These are phyloP conservation scores for Moesziomyces parantarcticus DNA, from an alignment of 1,284 basidiomycete genomes.

Conservation along the genomic window DNA sequence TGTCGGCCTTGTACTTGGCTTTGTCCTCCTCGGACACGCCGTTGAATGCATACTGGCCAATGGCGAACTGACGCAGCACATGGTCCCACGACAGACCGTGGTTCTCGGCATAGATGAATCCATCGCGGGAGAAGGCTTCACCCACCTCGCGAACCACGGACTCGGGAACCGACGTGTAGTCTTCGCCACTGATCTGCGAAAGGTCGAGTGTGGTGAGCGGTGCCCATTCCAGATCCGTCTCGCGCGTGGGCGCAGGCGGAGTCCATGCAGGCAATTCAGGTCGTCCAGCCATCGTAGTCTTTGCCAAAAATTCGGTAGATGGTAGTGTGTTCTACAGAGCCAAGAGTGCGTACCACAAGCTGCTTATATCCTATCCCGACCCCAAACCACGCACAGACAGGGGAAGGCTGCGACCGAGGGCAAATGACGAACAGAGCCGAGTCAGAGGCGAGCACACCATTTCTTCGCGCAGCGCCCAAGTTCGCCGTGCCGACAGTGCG, in stretches of 20 bases:
- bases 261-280: constrained; percentile 57
- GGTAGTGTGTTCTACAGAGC: too few species aligned
- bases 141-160: constrained; percentile 57
- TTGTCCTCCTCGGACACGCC: constrained; percentile 58
- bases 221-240: constrained; percentile 64
- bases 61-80: constrained; percentile 64
- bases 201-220: constrained; percentile 64
- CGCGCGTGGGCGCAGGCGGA: constrained; percentile 53
- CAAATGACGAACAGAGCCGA: not conserved
- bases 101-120: constrained; percentile 66
- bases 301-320: not conserved
- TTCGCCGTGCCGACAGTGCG: too few species aligned
- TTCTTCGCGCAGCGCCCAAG: not conserved
- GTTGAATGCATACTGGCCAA: constrained; percentile 65
- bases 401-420: too few species aligned
- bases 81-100: constrained; percentile 62
- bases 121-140: constrained; percentile 56
- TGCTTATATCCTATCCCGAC: too few species aligned
- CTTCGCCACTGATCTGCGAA: constrained; percentile 54
- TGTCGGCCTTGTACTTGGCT: constrained; percentile 60
- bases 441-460: not conserved
- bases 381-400: too few species aligned
- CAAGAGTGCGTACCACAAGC: too few species aligned
- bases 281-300: not conserved
- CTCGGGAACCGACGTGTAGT: constrained; percentile 57